phyloP scores from a whole-genome alignment of 345 rosid species.

The Raphanus raphanistrum region DNA sequence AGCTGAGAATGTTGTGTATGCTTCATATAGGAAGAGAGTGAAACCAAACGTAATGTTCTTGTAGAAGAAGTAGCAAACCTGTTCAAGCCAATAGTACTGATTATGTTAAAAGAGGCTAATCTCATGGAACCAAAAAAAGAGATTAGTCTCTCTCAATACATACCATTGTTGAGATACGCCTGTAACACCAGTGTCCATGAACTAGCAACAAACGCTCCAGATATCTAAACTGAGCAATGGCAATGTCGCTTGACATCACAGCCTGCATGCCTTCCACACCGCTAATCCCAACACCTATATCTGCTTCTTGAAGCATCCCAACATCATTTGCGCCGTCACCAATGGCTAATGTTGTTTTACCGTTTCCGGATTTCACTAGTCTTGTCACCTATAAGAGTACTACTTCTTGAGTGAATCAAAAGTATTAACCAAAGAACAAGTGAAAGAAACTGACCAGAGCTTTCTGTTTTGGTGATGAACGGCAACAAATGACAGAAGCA shows the following conservation, averaged over 20 bases:
- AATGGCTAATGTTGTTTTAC: constrained; percentile 80
- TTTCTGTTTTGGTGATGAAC: constrained; percentile 96
- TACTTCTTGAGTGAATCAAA: constrained; percentile 2
- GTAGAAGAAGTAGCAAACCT: constrained; percentile 99
- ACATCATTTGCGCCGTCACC: constrained; percentile 99
- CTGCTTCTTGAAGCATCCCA: constrained; percentile 99
- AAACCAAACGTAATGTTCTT: constrained; percentile 83
- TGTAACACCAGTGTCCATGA: constrained; percentile 98
- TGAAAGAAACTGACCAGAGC: constrained; percentile 61
- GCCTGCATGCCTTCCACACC: constrained; percentile 99
- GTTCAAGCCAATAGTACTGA: background rate
- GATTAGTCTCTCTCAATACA: background rate
- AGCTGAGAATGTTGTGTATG: constrained; percentile 71
- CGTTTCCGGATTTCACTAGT: constrained; percentile 78
- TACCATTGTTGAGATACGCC: constrained; percentile 83
- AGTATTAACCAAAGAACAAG: background rate
- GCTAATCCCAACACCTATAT: constrained; percentile 90
- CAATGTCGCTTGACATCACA: constrained; percentile 92
- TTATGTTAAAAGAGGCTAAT: background rate
- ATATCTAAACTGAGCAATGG: constrained; percentile 90
- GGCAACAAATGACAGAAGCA: constrained; percentile 95
- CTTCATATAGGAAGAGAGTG: constrained; percentile 72
- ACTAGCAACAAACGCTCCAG: constrained; percentile 86
- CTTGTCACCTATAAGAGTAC: constrained; percentile 71
- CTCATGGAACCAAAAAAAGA: too few relatives aligned